phyloP scores from a whole-genome alignment of 2,329 filamentous ascomycete genomes.

The Tolypocladium inflatum region DNA sequence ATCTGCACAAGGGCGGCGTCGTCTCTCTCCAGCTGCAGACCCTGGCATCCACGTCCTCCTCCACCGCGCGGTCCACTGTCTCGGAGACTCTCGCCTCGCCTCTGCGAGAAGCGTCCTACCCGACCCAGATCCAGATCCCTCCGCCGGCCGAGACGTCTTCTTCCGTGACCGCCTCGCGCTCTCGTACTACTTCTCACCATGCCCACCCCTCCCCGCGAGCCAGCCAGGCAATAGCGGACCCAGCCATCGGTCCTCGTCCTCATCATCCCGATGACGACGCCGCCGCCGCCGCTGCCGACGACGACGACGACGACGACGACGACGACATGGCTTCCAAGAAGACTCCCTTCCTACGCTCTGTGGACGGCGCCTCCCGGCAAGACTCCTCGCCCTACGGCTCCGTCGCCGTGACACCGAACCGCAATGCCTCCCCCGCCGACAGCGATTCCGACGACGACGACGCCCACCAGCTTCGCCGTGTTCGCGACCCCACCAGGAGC shows the following conservation, averaged over 20 bases:
- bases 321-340: conserved; percentile 25
- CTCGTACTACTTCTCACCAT: conserved; percentile 7
- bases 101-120: not conserved
- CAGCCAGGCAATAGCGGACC: conserved; percentile 17
- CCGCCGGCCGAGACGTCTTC: not conserved
- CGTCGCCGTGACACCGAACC: conserved; percentile 24
- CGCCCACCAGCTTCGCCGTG: conserved; percentile 22
- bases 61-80: conserved; percentile 15
- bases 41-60: conserved; percentile 14
- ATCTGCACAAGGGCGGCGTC: conserved; percentile 16
- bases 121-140: not conserved
- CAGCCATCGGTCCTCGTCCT: conserved; percentile 7
- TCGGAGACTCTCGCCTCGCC: conserved; percentile 8
- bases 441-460: conserved; percentile 21
- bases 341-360: conserved; percentile 24
- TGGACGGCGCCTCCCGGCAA: conserved; percentile 10
- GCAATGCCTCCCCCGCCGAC: conserved; percentile 24
- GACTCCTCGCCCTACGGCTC: conserved; percentile 28
- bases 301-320: not conserved
- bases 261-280: conserved; percentile 3
- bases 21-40: conserved; percentile 15
- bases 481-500: conserved; percentile 19
- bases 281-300: not conserved
- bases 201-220: conserved; percentile 7
- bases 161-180: conserved; percentile 1